Percentiles rank a stretch among this genome's conserved stretches.
Evolutionary conservation across 2,329 filamentous ascomycete species (phyloP).

Genomic region (Phoma herbarum): DNA sequence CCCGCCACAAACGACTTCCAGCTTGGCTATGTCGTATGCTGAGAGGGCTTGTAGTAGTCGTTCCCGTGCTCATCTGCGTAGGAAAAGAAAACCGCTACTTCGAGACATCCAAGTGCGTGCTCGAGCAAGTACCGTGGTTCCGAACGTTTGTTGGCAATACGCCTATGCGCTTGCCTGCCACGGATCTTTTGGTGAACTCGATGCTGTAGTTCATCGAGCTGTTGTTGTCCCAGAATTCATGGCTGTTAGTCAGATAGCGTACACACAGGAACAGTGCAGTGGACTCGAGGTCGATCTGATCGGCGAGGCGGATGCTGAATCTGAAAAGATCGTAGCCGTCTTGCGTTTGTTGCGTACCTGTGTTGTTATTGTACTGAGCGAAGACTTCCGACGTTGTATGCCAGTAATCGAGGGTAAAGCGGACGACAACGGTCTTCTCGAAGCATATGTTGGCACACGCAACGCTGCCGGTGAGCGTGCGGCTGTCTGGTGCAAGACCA

Average conservation of each 20-base stretch:
- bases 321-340: constrained; percentile 86
- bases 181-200: constrained; percentile 90
- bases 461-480: constrained; percentile 83
- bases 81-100: no score
- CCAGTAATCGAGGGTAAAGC: constrained; percentile 98
- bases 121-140: neutral
- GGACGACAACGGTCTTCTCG: constrained; percentile 83
- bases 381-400: constrained; percentile 95
- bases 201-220: constrained; percentile 86
- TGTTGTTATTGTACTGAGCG: constrained; percentile 84
- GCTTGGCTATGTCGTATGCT: no score
- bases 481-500: constrained; percentile 87
- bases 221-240: constrained; percentile 98
- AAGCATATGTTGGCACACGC: constrained; percentile 89
- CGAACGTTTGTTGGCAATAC: neutral
- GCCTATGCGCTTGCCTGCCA: no score
- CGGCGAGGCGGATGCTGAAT: constrained; percentile 91
- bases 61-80: no score
- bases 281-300: constrained; percentile 87
- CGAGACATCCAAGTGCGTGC: neutral
- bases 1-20: no score
- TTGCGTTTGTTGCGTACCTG: constrained; percentile 70
- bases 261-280: constrained; percentile 95
- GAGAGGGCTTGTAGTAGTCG: neutral
- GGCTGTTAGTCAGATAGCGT: constrained; percentile 82